phyloP scores from a whole-genome alignment of 225 moss, liverwort and hornwort species.

The Thuidium tamariscinum region DNA sequence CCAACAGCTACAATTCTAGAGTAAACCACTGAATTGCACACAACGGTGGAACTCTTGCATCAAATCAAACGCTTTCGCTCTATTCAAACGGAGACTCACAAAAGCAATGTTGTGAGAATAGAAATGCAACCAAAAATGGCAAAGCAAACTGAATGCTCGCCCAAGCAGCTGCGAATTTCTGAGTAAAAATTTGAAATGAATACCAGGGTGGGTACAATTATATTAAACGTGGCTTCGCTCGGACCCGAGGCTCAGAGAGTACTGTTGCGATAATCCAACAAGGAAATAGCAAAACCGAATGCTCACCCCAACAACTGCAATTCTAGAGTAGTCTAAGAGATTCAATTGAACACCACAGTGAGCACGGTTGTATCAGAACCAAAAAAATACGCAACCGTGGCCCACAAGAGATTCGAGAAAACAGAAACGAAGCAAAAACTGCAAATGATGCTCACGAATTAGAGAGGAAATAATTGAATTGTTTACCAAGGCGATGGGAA shows the following conservation, averaged over 20 bases:
- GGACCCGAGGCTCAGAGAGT: too few relatives aligned
- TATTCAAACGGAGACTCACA: not conserved
- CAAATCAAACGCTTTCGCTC: not conserved
- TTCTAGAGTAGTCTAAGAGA: not conserved
- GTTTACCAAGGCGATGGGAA: not conserved
- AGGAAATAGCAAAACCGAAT: not conserved
- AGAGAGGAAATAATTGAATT: not conserved
- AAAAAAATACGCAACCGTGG: not conserved
- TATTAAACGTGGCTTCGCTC: not conserved
- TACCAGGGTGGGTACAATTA: not conserved
- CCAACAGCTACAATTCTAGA: not conserved
- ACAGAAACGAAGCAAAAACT: not conserved
- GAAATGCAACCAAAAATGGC: not conserved
- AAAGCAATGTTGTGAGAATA: too few relatives aligned
- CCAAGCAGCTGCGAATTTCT: not conserved
- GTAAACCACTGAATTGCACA: not conserved
- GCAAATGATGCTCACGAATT: not conserved
- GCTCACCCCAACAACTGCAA: not conserved
- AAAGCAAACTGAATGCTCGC: not conserved
- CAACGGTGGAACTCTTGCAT: not conserved
- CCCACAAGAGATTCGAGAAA: not conserved
- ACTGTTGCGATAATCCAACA: not conserved
- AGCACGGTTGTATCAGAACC: not conserved
- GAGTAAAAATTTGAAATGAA: not conserved
- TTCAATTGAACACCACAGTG: not conserved